Conservation (phyloP, 2,329 filamentous ascomycete species). For the Orbilia javanica region DNA sequence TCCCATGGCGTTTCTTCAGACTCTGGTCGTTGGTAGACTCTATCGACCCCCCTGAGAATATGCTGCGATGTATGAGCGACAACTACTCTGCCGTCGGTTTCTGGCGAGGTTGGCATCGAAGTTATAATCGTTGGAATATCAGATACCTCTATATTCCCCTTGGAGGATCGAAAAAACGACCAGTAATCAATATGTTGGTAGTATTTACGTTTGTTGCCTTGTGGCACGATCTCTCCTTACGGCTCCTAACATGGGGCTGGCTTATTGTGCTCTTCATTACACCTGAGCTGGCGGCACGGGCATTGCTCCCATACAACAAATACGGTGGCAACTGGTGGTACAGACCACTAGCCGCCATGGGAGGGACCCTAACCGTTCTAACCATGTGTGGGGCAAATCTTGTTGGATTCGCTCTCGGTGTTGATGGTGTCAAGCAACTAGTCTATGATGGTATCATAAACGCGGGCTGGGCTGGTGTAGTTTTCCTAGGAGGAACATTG, state of each 20-base stretch:
- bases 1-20: constrained; percentile 98
- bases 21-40: constrained; percentile 94
- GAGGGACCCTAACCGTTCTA: constrained; percentile 84
- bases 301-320: constrained; percentile 78
- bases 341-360: constrained; percentile 82
- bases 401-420: constrained; percentile 91
- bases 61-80: constrained; percentile 95
- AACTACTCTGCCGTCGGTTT: constrained; percentile 92
- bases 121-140: constrained; percentile 93
- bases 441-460: constrained; percentile 57
- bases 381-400: constrained; percentile 98
- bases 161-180: constrained; percentile 76
- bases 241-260: constrained; percentile 96
- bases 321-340: constrained; percentile 81
- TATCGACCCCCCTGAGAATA: constrained; percentile 96
- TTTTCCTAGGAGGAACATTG: constrained; percentile 80
- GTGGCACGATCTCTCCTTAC: constrained; percentile 96
- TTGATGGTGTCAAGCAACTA: constrained; percentile 81
- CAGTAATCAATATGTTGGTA: constrained; percentile 80
- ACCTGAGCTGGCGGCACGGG: constrained; percentile 80
- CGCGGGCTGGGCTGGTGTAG: constrained; percentile 69
- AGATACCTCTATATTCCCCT: constrained; percentile 94
- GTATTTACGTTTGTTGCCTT: constrained; percentile 97
- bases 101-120: constrained; percentile 96
- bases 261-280: constrained; percentile 92